A percentile compares a stretch with the other conserved stretches of the same genome.
These are phyloP conservation scores for Parasarocladium wereldwijsianum DNA, from an alignment of 2,329 filamentous ascomycete genomes.

Conservation along the genomic window DNA sequence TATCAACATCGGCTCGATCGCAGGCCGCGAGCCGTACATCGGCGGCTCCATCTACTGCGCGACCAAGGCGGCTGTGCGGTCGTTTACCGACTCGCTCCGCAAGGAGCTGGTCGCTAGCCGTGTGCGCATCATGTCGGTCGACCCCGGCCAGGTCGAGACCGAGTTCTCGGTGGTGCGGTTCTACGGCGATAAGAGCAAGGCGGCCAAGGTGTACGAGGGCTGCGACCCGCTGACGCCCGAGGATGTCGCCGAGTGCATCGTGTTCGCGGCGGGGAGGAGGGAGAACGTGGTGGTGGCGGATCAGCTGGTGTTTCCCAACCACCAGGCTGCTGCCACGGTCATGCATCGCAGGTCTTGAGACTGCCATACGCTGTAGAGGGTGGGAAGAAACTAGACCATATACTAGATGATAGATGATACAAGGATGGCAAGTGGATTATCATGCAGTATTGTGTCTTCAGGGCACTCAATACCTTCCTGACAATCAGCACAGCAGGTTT, in stretches of 20 bases:
- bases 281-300: constrained; percentile 89
- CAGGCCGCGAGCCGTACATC: constrained; percentile 70
- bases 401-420: too few species aligned
- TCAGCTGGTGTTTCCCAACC: constrained; percentile 73
- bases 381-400: too few species aligned
- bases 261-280: constrained; percentile 68
- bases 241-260: constrained; percentile 80
- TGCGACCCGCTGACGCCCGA: constrained; percentile 75
- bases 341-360: constrained; percentile 6
- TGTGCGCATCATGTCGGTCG: constrained; percentile 74
- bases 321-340: constrained; percentile 35
- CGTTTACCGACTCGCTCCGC: constrained; percentile 69
- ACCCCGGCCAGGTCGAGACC: constrained; percentile 88
- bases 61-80: constrained; percentile 79
- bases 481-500: too few species aligned
- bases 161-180: constrained; percentile 87
- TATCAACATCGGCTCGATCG: constrained; percentile 86
- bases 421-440: too few species aligned
- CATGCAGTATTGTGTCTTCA: too few species aligned
- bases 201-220: constrained; percentile 74
- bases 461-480: too few species aligned
- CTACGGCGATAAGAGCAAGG: constrained; percentile 76
- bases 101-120: constrained; percentile 70
- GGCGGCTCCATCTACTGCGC: constrained; percentile 89
- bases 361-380: too few species aligned